A percentile compares a stretch with the other conserved stretches of the same genome.
Evolutionary conservation across 352 stramenopile genomes (phyloP).

Genomic region (Phytophthora boehmeriae): DNA sequence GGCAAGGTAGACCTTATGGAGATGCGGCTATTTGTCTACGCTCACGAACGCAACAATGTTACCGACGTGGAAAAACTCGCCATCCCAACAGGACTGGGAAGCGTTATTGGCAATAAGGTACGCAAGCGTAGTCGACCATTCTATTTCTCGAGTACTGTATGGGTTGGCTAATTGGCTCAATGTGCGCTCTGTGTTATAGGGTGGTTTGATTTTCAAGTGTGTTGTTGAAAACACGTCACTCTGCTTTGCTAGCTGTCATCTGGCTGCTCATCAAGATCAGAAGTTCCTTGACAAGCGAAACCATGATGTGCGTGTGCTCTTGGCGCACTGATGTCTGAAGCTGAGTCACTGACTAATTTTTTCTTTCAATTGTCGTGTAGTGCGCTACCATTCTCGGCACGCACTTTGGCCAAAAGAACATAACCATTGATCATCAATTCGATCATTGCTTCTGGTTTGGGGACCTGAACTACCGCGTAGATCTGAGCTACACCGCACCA

Average conservation of each 20-base stretch:
- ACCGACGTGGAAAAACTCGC: slow-evolving; percentile 73
- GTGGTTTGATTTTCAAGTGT: slow-evolving; percentile 78
- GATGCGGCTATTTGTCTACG: slow-evolving; percentile 80
- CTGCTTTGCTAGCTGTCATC: slow-evolving; percentile 87
- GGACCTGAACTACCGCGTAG: slow-evolving; percentile 88
- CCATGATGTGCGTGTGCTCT: slow-evolving; percentile 47
- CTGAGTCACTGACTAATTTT: neutral
- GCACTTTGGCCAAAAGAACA: slow-evolving; percentile 67
- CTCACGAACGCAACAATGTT: slow-evolving; percentile 63
- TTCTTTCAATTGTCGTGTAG: slow-evolving; percentile 30
- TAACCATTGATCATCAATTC: slow-evolving; percentile 80
- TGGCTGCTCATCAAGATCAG: slow-evolving; percentile 84
- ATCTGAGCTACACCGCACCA: slow-evolving; percentile 62
- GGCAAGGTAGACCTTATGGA: slow-evolving; percentile 84
- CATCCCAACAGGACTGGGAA: slow-evolving; percentile 75
- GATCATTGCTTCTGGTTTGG: slow-evolving; percentile 90
- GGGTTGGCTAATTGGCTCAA: slow-evolving; percentile 1
- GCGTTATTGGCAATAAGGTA: slow-evolving; percentile 86
- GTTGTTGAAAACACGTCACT: slow-evolving; percentile 80
- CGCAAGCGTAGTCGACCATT: neutral
- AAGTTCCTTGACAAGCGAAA: slow-evolving; percentile 90
- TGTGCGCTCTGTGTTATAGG: slow-evolving; percentile 35
- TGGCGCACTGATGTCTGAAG: neutral
- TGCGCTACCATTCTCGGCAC: slow-evolving; percentile 75
- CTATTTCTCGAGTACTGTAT: neutral